Evolutionary conservation across 1,139 yeast genomes (phyloP), one percentile per base, ranked within the genome.

Genomic region (Pneumocystis oryctolagi): DNA sequence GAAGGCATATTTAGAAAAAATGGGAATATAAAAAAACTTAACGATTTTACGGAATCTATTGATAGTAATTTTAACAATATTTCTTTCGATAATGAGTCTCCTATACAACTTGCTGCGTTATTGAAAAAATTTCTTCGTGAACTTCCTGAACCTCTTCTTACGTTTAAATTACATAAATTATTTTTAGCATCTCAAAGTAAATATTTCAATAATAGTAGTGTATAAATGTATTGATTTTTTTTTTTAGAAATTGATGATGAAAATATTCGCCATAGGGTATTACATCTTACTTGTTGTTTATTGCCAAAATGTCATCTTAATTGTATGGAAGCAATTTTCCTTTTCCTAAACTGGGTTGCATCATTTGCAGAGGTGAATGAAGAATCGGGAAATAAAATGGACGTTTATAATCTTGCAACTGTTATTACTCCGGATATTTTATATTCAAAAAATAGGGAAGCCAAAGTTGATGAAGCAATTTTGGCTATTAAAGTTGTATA

Each of bases 1-100:
- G 98, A 92, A 74, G 98, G 98, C 65, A 87, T 94, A 9, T 94
- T 94, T 78, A 81, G 99, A 70, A 87, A 90, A 71, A 94, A 94
- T 72, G 99, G 99, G 71, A 94, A 94, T 71, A 92, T 94, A 70
- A 84, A 90, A 69, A 81, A 87, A 60, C 77, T 92, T 62, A 82
- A 86, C 68, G 89, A 85, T 68, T 77, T 90, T 65, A 82, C 90
- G 0, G 89, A 84, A 62, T 81, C 79, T 65, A 85, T 90, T 68
- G 94, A 94, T 73, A 78, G 80, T 64, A 79, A 81, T 68, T 96
- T 97, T 1, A 82, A 79, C 65, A 37, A 14, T 37, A 94, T 95
- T 0, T 84, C 85, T 69, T 80, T 92, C 61, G 79, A 84, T 34
- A 80, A 78, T 62, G 97, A 92, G 73, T 84, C 84, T 63, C 95